These are phyloP conservation scores for Rhynchosporium agropyri DNA, from an alignment of 2,329 filamentous ascomycete species.

Conservation along the genomic window DNA sequence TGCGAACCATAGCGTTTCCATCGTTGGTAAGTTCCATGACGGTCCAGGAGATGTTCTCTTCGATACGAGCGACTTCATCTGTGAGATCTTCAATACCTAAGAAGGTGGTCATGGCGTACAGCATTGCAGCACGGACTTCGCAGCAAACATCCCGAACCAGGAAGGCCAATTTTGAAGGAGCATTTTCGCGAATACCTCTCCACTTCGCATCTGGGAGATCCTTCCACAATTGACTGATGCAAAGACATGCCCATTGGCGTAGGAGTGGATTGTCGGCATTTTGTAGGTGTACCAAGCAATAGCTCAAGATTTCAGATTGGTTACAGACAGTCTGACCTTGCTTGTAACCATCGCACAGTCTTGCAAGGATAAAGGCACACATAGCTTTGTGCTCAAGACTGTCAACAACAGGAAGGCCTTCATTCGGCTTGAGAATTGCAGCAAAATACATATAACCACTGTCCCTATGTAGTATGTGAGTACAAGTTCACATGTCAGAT, in stretches of 20 bases:
- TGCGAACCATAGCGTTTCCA: slow-evolving; percentile 90
- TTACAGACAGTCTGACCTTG: slow-evolving; percentile 92
- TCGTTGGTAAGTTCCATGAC: slow-evolving; percentile 91
- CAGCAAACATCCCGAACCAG: slow-evolving; percentile 84
- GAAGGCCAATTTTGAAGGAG: slow-evolving; percentile 74
- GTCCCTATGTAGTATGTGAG: slow-evolving; percentile 51
- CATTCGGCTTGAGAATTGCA: slow-evolving; percentile 82
- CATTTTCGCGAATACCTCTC: slow-evolving; percentile 87
- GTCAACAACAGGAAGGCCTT: slow-evolving; percentile 82
- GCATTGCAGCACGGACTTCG: slow-evolving; percentile 90
- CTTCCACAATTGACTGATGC: slow-evolving; percentile 92
- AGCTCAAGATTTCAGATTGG: slow-evolving; percentile 85
- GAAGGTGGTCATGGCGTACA: slow-evolving; percentile 92
- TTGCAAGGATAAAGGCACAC: slow-evolving; percentile 96
- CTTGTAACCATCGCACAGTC: slow-evolving; percentile 94
- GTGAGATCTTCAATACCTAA: slow-evolving; percentile 91
- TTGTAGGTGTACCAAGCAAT: slow-evolving; percentile 79
- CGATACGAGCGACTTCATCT: slow-evolving; percentile 85
- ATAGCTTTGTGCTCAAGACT: slow-evolving; percentile 95
- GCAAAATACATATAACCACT: slow-evolving; percentile 98
- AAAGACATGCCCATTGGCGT: slow-evolving; percentile 93
- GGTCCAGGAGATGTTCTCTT: slow-evolving; percentile 87
- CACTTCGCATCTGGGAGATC: slow-evolving; percentile 93
- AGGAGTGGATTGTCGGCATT: slow-evolving; percentile 87
- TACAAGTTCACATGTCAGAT: neutral